These are phyloP conservation scores for Trichoderma cornu-damae DNA, from an alignment of 2,329 filamentous ascomycete species.

Conservation along the genomic window DNA sequence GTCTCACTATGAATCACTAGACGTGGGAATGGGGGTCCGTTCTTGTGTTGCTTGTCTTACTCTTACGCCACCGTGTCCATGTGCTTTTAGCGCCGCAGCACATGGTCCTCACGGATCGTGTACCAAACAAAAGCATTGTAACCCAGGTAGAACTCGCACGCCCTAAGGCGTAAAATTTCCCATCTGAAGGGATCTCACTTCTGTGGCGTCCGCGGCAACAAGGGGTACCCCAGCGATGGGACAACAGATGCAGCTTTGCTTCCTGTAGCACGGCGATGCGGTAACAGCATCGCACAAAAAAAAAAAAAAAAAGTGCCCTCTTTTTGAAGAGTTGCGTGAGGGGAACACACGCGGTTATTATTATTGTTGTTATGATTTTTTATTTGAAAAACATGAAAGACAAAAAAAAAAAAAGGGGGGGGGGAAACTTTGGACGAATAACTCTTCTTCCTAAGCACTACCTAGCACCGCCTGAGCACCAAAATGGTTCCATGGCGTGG, in stretches of 20 bases:
- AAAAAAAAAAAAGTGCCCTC: background rate
- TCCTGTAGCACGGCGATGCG: conserved; percentile 15
- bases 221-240: background rate
- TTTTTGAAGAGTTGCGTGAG: background rate
- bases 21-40: background rate
- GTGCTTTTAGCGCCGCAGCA: conserved; percentile 12
- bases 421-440: background rate
- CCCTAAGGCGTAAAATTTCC: background rate
- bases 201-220: background rate
- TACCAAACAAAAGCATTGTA: background rate
- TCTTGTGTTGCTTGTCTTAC: conserved; percentile 9
- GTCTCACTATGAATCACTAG: conserved; percentile 12
- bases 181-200: background rate
- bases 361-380: too few species aligned
- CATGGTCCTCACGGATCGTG: background rate
- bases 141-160: background rate
- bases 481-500: background rate
- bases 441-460: background rate
- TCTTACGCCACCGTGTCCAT: conserved; percentile 10
- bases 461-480: background rate
- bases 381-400: too few species aligned
- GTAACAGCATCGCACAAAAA: conserved; percentile 13
- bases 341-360: background rate
- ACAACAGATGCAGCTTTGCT: conserved; percentile 12
- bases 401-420: too few species aligned